A percentile compares a stretch with the other conserved stretches of the same genome.
Evolutionary conservation across 2,329 filamentous ascomycete species (phyloP).

Genomic region (Aureobasidium sp.): DNA sequence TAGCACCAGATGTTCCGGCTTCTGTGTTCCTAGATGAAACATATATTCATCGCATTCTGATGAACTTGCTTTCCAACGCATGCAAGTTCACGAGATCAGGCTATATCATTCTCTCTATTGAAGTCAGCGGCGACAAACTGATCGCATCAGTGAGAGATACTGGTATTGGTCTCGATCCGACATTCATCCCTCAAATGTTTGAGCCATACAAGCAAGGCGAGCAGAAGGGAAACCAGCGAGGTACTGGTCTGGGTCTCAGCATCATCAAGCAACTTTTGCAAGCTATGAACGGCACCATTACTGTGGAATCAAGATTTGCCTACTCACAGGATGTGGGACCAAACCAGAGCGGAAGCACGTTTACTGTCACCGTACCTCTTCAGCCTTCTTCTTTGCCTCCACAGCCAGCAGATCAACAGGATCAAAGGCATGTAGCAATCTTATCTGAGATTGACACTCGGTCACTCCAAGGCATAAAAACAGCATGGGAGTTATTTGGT

Average conservation of each 20-base stretch:
- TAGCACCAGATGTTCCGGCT: constrained; percentile 24
- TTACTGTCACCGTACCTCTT: constrained; percentile 10
- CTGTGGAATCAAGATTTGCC: constrained; percentile 4
- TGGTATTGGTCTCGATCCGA: constrained; percentile 67
- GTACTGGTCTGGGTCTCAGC: constrained; percentile 74
- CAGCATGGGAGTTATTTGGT: constrained; percentile 3
- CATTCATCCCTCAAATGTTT: constrained; percentile 71
- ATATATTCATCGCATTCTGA: constrained; percentile 28
- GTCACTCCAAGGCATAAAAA: not conserved
- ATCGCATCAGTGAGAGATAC: constrained; percentile 59
- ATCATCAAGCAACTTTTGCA: constrained; percentile 38
- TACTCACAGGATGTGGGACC: constrained; percentile 3
- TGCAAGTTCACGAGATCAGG: constrained; percentile 38
- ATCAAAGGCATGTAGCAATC: not conserved
- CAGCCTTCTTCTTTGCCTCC: not conserved
- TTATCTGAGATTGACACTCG: not conserved
- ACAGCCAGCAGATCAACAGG: not conserved
- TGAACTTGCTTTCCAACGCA: constrained; percentile 29
- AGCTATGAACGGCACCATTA: constrained; percentile 13
- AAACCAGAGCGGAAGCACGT: constrained; percentile 9
- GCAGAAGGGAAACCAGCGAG: constrained; percentile 44
- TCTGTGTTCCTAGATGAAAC: constrained; percentile 28
- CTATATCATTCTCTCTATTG: constrained; percentile 50
- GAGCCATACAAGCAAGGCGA: constrained; percentile 74
- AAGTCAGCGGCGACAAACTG: constrained; percentile 2